A percentile compares a stretch with the other conserved stretches of the same genome.
Conservation (phyloP, 306 rosid genomes). For the Pterocarpus macrocarpus region DNA sequence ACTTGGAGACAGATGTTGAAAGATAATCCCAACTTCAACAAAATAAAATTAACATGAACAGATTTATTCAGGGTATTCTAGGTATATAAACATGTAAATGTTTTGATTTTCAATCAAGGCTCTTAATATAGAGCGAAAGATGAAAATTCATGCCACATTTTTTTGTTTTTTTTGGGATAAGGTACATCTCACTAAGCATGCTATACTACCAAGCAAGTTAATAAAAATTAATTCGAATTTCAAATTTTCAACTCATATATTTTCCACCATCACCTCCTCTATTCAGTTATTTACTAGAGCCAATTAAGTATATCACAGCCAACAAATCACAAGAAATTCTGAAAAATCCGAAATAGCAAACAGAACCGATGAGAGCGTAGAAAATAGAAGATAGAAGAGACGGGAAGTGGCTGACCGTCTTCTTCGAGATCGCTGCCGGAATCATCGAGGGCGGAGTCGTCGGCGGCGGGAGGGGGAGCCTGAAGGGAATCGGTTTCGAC, state of each 20-base stretch:
- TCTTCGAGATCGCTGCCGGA: constrained; percentile 90
- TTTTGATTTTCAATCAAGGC: too few relatives aligned
- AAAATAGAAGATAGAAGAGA: neutral
- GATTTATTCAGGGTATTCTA: neutral
- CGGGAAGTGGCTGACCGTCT: constrained; percentile 65
- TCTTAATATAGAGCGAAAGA: neutral
- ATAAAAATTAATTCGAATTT: too few relatives aligned
- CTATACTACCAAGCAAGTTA: too few relatives aligned
- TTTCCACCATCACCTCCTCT: neutral
- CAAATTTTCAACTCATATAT: too few relatives aligned
- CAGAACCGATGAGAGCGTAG: neutral
- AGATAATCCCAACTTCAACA: neutral
- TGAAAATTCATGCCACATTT: too few relatives aligned
- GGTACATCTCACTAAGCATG: too few relatives aligned
- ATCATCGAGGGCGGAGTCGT: constrained; percentile 46
- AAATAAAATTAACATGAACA: neutral
- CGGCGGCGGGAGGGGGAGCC: constrained; percentile 44
- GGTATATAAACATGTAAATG: neutral
- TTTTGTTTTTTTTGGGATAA: too few relatives aligned
- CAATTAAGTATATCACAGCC: neutral
- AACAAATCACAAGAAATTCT: neutral
- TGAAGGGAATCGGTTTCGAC: constrained; percentile 63
- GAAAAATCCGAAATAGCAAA: too few relatives aligned
- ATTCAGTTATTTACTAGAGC: neutral
- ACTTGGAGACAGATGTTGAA: neutral